These are phyloP conservation scores for Kwoniella europaea DNA, from an alignment of 768 basidiomycete genomes.

Conservation along the genomic window DNA sequence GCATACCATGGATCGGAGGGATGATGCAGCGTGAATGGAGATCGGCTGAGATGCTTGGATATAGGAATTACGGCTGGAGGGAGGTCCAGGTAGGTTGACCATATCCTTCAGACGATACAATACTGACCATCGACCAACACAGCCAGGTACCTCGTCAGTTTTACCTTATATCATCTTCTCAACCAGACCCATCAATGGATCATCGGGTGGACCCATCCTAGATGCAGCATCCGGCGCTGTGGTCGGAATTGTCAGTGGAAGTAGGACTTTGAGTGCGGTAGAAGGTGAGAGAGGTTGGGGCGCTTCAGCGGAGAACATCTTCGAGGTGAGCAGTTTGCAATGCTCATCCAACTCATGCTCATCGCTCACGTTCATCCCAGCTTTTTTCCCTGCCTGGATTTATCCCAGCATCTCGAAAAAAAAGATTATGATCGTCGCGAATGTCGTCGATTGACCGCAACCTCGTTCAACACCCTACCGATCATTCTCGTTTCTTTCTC, in stretches of 20 bases:
- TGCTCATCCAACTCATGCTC: not conserved
- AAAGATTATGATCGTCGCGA: not conserved
- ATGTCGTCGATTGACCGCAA: no score
- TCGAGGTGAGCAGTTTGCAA: conserved; percentile 62
- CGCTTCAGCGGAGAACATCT: conserved; percentile 68
- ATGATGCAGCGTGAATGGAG: conserved; percentile 21
- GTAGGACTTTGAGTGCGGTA: conserved; percentile 65
- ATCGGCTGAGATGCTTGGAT: conserved; percentile 26
- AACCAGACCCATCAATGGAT: conserved; percentile 68
- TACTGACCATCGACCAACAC: not conserved
- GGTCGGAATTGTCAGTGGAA: conserved; percentile 69
- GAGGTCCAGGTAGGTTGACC: conserved; percentile 26
- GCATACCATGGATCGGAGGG: not conserved
- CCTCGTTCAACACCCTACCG: no score
- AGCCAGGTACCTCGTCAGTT: conserved; percentile 68
- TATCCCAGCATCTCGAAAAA: conserved; percentile 28
- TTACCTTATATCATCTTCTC: conserved; percentile 66
- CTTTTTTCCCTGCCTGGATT: conserved; percentile 47
- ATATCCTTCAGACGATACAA: no score
- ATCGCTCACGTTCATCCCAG: conserved; percentile 17
- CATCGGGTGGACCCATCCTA: conserved; percentile 73
- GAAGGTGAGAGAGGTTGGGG: conserved; percentile 69
- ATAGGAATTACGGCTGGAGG: conserved; percentile 27
- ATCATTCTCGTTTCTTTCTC: no score
- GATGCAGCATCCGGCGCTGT: conserved; percentile 69